A percentile compares a stretch with the other conserved stretches of the same genome.
These are phyloP conservation scores for Kalmusia sp. DNA, from an alignment of 2,329 filamentous ascomycete species.

Conservation along the genomic window DNA sequence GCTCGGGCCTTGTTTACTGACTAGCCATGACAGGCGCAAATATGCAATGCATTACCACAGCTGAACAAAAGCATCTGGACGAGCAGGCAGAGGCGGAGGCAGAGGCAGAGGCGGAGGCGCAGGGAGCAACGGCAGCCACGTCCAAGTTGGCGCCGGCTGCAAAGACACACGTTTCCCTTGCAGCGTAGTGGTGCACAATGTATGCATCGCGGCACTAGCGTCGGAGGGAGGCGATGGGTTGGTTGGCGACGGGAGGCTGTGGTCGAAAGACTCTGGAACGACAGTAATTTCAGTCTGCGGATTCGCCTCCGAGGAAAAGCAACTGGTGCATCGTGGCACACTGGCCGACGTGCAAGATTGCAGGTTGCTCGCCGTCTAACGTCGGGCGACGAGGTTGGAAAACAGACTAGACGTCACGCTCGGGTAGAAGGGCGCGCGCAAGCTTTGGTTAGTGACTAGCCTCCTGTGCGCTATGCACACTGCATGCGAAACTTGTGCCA, in stretches of 20 bases:
- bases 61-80: conserved; percentile 72
- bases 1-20: conserved; percentile 22
- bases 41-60: conserved; percentile 84
- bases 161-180: conserved; percentile 28
- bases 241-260: background rate
- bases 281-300: too few relatives aligned
- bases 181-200: conserved; percentile 37
- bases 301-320: background rate
- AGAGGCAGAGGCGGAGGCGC: conserved; percentile 34
- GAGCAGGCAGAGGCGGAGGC: conserved; percentile 47
- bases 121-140: conserved; percentile 9
- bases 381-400: conserved; percentile 1
- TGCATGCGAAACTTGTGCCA: too few relatives aligned
- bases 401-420: background rate
- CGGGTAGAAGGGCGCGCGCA: background rate
- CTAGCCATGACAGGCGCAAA: conserved; percentile 64
- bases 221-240: background rate
- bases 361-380: too few relatives aligned
- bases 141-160: background rate
- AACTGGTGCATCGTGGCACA: background rate
- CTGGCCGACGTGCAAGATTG: background rate
- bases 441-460: background rate
- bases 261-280: too few relatives aligned
- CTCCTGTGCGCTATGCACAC: background rate
- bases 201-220: background rate